These are phyloP conservation scores for Globisporangium parvum DNA, from an alignment of 352 stramenopile species.

Conservation along the genomic window DNA sequence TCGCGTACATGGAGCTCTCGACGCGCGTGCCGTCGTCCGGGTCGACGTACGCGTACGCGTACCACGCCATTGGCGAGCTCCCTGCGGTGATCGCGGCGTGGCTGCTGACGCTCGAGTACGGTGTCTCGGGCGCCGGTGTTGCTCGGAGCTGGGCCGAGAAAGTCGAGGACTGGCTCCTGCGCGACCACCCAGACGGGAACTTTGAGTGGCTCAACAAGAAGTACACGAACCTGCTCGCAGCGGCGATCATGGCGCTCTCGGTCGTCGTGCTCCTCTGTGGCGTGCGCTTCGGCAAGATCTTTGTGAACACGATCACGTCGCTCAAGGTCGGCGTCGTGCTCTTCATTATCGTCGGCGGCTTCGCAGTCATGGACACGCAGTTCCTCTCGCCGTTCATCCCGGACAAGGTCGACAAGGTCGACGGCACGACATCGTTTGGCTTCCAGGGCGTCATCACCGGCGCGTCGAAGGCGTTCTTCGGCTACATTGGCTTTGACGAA, in stretches of 20 bases:
- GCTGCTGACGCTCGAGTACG: constrained; percentile 91
- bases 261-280: constrained; percentile 73
- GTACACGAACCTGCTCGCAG: constrained; percentile 54
- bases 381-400: constrained; percentile 86
- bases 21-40: constrained; percentile 85
- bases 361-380: constrained; percentile 63
- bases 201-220: constrained; percentile 56
- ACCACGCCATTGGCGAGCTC: constrained; percentile 90
- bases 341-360: constrained; percentile 90
- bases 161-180: constrained; percentile 57
- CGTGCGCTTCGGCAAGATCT: constrained; percentile 86
- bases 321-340: constrained; percentile 83
- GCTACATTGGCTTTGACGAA: constrained; percentile 92
- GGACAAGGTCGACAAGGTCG: not conserved
- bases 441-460: constrained; percentile 58
- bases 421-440: constrained; percentile 21
- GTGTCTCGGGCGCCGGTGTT: constrained; percentile 85
- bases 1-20: constrained; percentile 89
- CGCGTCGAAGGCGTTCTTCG: constrained; percentile 88
- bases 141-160: constrained; percentile 91
- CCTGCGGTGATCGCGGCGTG: constrained; percentile 86
- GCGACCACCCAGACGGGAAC: constrained; percentile 30
- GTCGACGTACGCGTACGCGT: constrained; percentile 91
- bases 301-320: constrained; percentile 83
- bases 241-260: constrained; percentile 66